phyloP scores from a whole-genome alignment of 164 flowering plant species.

The Chimonanthus praecox region DNA sequence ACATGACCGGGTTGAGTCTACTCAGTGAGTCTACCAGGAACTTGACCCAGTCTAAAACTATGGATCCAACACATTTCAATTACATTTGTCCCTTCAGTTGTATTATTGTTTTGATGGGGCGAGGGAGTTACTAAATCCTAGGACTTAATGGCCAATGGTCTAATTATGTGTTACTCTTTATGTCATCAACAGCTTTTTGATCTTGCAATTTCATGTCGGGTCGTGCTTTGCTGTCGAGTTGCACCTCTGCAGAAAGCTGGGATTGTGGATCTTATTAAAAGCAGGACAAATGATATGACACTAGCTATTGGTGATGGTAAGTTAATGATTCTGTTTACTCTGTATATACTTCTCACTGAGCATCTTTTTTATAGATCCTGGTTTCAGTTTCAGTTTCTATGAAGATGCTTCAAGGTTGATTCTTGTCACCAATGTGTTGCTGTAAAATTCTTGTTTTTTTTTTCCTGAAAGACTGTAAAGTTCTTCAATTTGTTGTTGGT shows the following conservation, averaged over 20 bases:
- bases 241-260: slow-evolving; percentile 98
- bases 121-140: too few relatives aligned
- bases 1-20: too few relatives aligned
- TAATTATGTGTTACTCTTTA: neutral
- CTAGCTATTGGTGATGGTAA: slow-evolving; percentile 94
- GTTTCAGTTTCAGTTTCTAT: neutral
- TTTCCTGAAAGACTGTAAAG: neutral
- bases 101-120: too few relatives aligned
- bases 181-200: slow-evolving; percentile 64
- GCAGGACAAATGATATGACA: slow-evolving; percentile 88
- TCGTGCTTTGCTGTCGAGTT: slow-evolving; percentile 90
- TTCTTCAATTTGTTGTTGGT: neutral
- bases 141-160: neutral
- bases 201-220: slow-evolving; percentile 73
- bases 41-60: too few relatives aligned
- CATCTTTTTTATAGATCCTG: neutral
- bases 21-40: too few relatives aligned
- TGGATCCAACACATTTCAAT: too few relatives aligned
- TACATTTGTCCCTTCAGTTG: too few relatives aligned
- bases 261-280: slow-evolving; percentile 77
- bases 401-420: neutral
- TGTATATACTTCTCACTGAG: neutral
- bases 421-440: neutral
- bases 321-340: slow-evolving; percentile 20
- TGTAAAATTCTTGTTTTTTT: neutral